Percentiles rank a stretch among this genome's conserved stretches.
phyloP scores from a whole-genome alignment of 2,329 filamentous ascomycete genomes.

The Trichophyton rubrum region DNA sequence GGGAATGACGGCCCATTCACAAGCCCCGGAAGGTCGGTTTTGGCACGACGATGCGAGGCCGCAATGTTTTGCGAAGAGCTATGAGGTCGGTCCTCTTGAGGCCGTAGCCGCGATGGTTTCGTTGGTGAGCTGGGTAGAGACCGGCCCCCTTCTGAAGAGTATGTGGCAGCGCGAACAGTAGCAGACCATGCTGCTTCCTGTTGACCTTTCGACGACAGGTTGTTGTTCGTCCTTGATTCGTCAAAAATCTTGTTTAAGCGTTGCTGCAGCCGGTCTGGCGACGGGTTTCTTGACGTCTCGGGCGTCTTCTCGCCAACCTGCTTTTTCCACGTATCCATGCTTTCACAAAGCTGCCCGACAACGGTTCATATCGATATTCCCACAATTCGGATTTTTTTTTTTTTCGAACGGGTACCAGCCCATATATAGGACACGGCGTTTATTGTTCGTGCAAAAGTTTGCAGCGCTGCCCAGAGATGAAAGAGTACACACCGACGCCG shows the following conservation, averaged over 20 bases:
- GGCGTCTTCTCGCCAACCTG: constrained; percentile 8
- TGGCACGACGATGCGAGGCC: constrained; percentile 7
- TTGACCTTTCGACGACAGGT: neutral
- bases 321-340: constrained; percentile 12
- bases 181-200: neutral
- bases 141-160: neutral
- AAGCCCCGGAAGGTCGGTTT: constrained; percentile 3
- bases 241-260: constrained; percentile 1
- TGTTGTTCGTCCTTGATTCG: constrained; percentile 4
- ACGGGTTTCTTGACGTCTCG: neutral
- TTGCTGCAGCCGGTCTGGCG: constrained; percentile 4
- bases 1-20: neutral
- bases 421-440: neutral
- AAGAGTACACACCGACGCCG: neutral
- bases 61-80: neutral
- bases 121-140: neutral
- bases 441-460: neutral
- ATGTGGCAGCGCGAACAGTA: neutral
- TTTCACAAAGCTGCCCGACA: neutral
- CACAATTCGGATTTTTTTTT: neutral
- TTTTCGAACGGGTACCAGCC: neutral
- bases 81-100: neutral
- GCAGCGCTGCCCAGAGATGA: neutral
- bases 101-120: neutral
- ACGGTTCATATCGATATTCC: neutral